Base-by-base conservation (phyloP, 345 rosid species). In the Bretschneidera sinensis region DNA sequence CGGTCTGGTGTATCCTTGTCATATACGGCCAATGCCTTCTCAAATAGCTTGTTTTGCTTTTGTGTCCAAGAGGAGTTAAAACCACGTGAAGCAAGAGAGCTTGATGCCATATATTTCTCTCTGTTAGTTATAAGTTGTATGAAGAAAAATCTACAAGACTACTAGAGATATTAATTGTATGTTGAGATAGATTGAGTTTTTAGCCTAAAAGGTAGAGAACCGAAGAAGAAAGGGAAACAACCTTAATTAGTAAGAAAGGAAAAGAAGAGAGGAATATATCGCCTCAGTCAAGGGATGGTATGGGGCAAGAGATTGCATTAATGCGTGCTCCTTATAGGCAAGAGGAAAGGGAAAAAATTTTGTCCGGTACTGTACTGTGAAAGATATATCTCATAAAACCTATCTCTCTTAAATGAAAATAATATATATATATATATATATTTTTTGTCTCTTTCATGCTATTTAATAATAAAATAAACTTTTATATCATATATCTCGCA, bases 1-100 rank as follows among this genome's bases (percentile, higher is more conserved):
- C 98, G 89, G 66, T 89, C 97, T 4, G 94, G 96, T 10, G 96
- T 84, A 64, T 92, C 94, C 82, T 83, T 77, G 71, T 89, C 96
- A 18, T 78, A 81, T 51, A 81, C 48, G 11, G 96, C 98, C 57
- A 92, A 79, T 21, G 98, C 98, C 72, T 70, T 85, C 74, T 92
- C 98, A 48, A 92, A 92, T 51, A 56, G 71, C 83, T 89, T 87
- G 79, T 92, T 87, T 48, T 92, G 94, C 75, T 61, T 76, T 1
- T 81, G 59, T 4, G 94, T 89, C 98, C 98, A 92, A 1, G 78
- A 56, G 20, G 84, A 76, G 69, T 61, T 64, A 34, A 81, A 77
- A 68, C 74, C 79, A 67, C 71, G 77, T n/a, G n/a, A n/a, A n/a
- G n/a, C n/a, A n/a, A n/a, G n/a, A n/a, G n/a, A n/a, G n/a, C n/a